These are phyloP conservation scores for Leishmania arabica DNA, from an alignment of 208 protist species.

Conservation along the genomic window DNA sequence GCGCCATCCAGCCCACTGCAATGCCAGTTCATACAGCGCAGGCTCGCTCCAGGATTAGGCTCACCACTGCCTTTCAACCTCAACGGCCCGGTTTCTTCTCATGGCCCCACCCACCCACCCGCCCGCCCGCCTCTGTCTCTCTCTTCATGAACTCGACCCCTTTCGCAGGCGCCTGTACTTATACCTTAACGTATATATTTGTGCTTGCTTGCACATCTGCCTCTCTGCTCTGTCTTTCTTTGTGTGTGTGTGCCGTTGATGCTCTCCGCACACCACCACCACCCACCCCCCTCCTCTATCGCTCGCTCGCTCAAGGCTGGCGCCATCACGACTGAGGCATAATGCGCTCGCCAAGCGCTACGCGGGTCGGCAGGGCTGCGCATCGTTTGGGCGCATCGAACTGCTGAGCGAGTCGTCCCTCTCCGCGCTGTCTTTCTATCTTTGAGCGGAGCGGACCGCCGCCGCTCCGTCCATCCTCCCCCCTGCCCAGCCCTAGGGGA, in stretches of 20 bases:
- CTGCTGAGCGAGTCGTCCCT: not conserved
- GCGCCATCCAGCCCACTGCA: not conserved
- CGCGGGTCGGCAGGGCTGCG: not conserved
- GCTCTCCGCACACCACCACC: no score
- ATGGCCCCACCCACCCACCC: not conserved
- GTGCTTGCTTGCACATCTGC: no score
- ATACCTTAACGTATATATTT: no score
- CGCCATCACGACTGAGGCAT: not conserved
- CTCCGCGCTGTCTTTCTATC: no score
- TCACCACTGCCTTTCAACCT: not conserved
- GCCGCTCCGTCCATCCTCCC: no score
- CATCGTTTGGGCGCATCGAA: not conserved
- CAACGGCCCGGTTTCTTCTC: not conserved
- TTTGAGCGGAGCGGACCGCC: not conserved
- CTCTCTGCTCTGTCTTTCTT: no score
- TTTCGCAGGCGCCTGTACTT: no score
- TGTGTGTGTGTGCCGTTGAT: no score
- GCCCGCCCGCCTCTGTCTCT: no score
- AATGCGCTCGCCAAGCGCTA: not conserved
- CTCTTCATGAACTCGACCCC: no score
- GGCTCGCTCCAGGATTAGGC: not conserved
- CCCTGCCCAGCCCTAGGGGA: not conserved
- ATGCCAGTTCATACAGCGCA: not conserved
- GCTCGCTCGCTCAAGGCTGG: not conserved
- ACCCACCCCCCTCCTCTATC: not conserved